Evolutionary conservation across 352 stramenopile species (phyloP), one percentile per base, ranked within the genome.

Genomic region (Elongisporangium prolatum): DNA sequence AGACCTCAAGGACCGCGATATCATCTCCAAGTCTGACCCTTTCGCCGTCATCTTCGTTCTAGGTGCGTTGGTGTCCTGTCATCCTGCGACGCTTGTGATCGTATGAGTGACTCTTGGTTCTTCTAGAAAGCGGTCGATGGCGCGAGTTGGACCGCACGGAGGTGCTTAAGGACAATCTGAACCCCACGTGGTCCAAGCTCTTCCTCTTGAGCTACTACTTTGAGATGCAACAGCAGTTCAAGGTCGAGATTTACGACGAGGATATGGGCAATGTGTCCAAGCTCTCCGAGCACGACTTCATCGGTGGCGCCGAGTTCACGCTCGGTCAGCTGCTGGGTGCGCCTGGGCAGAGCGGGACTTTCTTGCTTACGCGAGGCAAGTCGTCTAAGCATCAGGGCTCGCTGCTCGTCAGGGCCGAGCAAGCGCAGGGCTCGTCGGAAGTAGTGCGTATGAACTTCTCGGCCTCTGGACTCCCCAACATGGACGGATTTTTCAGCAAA

Each of bases 151-250:
- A 76, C 20, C 65, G 84, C 56, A 97, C 89, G 4, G 88, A 97
- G 65, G 65, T 80, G 14, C 69, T 95, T 50, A 83, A 86, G 51
- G 76, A 95, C 55, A 72, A 84, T 51, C 54, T 86, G 44, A 86
- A 92, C 67, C 91, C 91, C 6, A 65, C 69, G 20, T 97, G 92
- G 74, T 71, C 74, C 49, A 89, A 82, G 52, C 73, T 79, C 16
- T 93, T 97, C 71, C 52, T 88, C 9, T 56, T 96, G 2, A 84
- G 93, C 50, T 97, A 83, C 65, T 74, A 75, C 59, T 97, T 97
- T 60, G 80, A 97, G 68, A 54, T 71, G n/a, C 65, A 91, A 61
- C 91, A 97, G 65, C 75, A 81, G 5, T 70, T 95, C 28, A 80
- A 89, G 50, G 78, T 97, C 56, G 80, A 91, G 37, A 75, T 97